A percentile compares a stretch with the other conserved stretches of the same genome.
Evolutionary conservation across 768 basidiomycete genomes (phyloP).

Genomic region (Mycena maculata): DNA sequence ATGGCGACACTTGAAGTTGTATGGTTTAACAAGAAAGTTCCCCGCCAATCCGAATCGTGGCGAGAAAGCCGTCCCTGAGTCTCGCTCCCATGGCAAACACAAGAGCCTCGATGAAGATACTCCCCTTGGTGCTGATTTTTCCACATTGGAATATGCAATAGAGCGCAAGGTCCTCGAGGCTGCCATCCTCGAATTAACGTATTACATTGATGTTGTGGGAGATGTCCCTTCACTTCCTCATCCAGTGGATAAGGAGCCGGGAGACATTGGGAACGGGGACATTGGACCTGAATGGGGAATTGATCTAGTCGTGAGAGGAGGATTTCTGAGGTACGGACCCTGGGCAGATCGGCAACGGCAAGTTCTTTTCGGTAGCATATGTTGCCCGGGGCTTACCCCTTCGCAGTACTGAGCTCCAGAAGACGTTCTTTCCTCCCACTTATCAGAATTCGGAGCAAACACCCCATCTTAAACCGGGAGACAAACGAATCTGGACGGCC

Average conservation of each 20-base stretch:
- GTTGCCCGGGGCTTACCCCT: neutral
- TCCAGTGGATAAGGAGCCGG: conserved; percentile 52
- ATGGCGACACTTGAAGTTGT: conserved; percentile 66
- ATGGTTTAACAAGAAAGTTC: conserved; percentile 49
- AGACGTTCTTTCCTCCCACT: conserved; percentile 83
- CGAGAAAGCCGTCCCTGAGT: conserved; percentile 22
- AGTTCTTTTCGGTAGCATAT: neutral
- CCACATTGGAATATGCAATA: conserved; percentile 84
- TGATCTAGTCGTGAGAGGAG: conserved; percentile 83
- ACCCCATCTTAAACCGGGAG: conserved; percentile 73
- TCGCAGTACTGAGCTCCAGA: conserved; percentile 78
- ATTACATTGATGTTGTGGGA: conserved; percentile 89
- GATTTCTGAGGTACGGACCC: conserved; percentile 86
- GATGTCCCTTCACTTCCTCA: conserved; percentile 64
- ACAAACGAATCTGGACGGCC: conserved; percentile 84
- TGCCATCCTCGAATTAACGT: conserved; percentile 80
- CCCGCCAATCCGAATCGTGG: conserved; percentile 24
- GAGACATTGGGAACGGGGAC: conserved; percentile 89
- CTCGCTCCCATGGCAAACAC: conserved; percentile 35
- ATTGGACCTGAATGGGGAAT: conserved; percentile 94
- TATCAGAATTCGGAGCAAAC: conserved; percentile 74
- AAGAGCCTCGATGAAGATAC: conserved; percentile 64
- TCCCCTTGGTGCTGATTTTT: conserved; percentile 65
- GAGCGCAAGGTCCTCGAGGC: conserved; percentile 87
- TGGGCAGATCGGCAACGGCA: conserved; percentile 97